Evolutionary conservation across 176 grass and related monocot species (phyloP).

Genomic region (Hyparrhenia diplandra): DNA sequence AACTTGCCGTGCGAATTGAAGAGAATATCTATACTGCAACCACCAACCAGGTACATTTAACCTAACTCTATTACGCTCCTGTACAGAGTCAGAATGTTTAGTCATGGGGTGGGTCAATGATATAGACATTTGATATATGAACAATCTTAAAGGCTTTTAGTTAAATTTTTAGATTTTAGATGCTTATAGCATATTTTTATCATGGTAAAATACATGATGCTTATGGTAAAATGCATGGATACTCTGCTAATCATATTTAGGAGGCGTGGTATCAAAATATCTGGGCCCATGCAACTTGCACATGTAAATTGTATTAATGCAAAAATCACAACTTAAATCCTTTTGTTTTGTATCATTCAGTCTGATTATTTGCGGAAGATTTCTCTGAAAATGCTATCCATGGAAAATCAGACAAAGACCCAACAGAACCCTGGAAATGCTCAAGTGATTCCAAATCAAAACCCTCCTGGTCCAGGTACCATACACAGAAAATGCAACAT

Average conservation of each 20-base stretch:
- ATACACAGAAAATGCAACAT: not conserved
- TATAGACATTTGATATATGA: not conserved
- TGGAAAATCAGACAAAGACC: constrained; percentile 69
- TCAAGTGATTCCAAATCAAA: constrained; percentile 55
- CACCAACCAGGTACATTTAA: constrained; percentile 46
- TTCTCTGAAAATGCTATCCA: constrained; percentile 86
- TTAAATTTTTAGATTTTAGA: constrained; percentile 6
- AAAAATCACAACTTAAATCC: not conserved
- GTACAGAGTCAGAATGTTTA: not conserved
- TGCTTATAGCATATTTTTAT: not conserved
- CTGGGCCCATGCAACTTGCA: not conserved
- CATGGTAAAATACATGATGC: not conserved
- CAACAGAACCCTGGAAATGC: constrained; percentile 47
- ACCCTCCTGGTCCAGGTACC: constrained; percentile 53
- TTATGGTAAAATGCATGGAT: no score
- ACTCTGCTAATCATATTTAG: not conserved
- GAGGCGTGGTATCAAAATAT: not conserved
- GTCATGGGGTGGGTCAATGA: not conserved
- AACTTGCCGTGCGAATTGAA: constrained; percentile 70
- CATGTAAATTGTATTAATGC: not conserved
- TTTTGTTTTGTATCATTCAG: constrained; percentile 39
- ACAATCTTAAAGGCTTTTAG: not conserved
- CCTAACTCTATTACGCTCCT: not conserved
- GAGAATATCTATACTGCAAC: constrained; percentile 65
- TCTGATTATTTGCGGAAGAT: constrained; percentile 90